phyloP scores from a whole-genome alignment of 108 stramenopile species.

The Bacterosira constricta region DNA sequence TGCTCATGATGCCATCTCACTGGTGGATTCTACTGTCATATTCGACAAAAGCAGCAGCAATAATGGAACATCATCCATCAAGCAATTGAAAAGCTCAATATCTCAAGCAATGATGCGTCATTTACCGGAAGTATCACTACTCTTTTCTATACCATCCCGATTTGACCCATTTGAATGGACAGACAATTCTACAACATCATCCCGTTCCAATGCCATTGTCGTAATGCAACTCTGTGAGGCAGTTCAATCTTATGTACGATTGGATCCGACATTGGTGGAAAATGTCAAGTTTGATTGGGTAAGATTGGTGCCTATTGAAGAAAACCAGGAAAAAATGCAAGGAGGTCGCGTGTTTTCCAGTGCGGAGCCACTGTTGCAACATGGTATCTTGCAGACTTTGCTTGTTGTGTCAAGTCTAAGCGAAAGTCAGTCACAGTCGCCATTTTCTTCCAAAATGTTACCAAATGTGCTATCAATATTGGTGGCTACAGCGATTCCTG shows the following conservation, averaged over 20 bases:
- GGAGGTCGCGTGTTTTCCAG: slow-evolving; percentile 20
- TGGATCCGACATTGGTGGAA: slow-evolving; percentile 39
- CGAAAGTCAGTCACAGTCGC: no score
- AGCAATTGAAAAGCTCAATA: slow-evolving; percentile 14
- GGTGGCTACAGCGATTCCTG: slow-evolving; percentile 21
- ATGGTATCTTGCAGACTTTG: slow-evolving; percentile 42
- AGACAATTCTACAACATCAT: slow-evolving; percentile 1
- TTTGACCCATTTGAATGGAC: slow-evolving; percentile 53
- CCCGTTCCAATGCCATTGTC: slow-evolving; percentile 28
- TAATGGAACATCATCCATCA: not conserved
- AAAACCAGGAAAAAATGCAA: slow-evolving; percentile 3
- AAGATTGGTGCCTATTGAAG: slow-evolving; percentile 59
- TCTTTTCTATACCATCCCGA: slow-evolving; percentile 55
- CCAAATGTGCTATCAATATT: slow-evolving; percentile 15
- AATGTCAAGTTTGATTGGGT: slow-evolving; percentile 70
- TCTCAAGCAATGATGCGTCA: slow-evolving; percentile 27
- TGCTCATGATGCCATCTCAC: slow-evolving; percentile 15
- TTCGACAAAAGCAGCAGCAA: not conserved
- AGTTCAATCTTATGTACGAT: slow-evolving; percentile 41
- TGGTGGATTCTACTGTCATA: not conserved
- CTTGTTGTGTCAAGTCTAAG: slow-evolving; percentile 11
- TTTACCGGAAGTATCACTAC: slow-evolving; percentile 63
- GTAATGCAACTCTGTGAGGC: slow-evolving; percentile 40
- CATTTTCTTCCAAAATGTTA: slow-evolving; percentile 36
- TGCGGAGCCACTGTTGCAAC: slow-evolving; percentile 36